These are phyloP conservation scores for Coniferiporia weirii DNA, from an alignment of 1,284 basidiomycete species.

Conservation along the genomic window DNA sequence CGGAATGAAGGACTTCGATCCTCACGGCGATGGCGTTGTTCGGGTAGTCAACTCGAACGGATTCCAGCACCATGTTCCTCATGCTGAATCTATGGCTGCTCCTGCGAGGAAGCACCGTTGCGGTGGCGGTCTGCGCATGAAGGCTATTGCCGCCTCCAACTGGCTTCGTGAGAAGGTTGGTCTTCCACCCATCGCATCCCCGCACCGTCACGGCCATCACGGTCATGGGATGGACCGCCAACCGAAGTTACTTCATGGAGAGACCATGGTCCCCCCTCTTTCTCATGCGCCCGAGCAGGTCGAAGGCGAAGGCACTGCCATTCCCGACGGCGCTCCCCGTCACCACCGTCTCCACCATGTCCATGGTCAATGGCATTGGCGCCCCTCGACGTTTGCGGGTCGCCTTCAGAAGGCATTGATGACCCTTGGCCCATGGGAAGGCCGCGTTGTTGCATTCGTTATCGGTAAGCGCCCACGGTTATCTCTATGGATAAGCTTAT, in stretches of 20 bases:
- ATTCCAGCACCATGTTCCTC: not conserved
- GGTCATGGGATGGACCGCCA: conserved; percentile 6
- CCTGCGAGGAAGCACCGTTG: conserved; percentile 17
- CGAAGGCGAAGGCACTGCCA: conserved; percentile 16
- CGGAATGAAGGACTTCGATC: not conserved
- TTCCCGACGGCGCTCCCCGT: conserved; percentile 16
- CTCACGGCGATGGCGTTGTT: not conserved
- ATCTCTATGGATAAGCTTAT: not conserved
- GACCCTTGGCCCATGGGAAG: conserved; percentile 74
- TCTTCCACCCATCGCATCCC: conserved; percentile 35
- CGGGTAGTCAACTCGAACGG: not conserved
- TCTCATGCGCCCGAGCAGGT: conserved; percentile 24
- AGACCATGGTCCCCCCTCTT: conserved; percentile 31
- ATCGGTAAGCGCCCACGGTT: conserved; percentile 46
- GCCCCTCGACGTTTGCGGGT: conserved; percentile 40
- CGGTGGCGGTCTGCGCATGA: conserved; percentile 32
- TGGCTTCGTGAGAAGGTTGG: conserved; percentile 46
- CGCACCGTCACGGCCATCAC: conserved; percentile 14
- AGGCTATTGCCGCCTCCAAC: conserved; percentile 43
- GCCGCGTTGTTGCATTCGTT: conserved; percentile 71
- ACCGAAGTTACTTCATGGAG: conserved; percentile 8
- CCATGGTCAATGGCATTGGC: conserved; percentile 28
- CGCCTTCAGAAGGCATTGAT: conserved; percentile 61
- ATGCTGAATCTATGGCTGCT: not conserved
- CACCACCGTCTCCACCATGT: conserved; percentile 24